Evolutionary conservation across 1,139 yeast genomes (phyloP).

Genomic region (Hyphopichia pseudoburtonii): DNA sequence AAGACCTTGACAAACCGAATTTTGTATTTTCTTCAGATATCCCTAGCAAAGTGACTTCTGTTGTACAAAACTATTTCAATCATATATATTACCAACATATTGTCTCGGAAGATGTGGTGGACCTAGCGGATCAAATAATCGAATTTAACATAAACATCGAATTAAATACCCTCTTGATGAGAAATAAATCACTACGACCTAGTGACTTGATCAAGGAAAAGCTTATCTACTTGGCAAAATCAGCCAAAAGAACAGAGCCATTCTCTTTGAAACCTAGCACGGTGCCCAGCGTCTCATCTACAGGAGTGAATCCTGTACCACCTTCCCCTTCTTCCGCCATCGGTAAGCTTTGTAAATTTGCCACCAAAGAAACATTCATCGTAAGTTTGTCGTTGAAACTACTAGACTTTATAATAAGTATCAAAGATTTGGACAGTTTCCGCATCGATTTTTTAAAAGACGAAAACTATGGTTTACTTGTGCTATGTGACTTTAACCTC

Average conservation of each 20-base stretch:
- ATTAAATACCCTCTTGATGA: slow-evolving; percentile 32
- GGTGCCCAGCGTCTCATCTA: background rate
- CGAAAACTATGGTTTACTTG: slow-evolving; percentile 29
- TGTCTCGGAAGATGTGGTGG: slow-evolving; percentile 6
- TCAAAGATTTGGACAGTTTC: slow-evolving; percentile 12
- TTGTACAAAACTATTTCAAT: slow-evolving; percentile 1
- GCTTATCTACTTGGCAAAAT: slow-evolving; percentile 33
- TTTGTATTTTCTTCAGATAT: slow-evolving; percentile 42
- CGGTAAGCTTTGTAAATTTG: slow-evolving; percentile 6
- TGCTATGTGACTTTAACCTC: slow-evolving; percentile 30
- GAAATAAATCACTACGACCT: slow-evolving; percentile 31
- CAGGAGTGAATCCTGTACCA: slow-evolving; percentile 9
- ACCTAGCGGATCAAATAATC: slow-evolving; percentile 7
- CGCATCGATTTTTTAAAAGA: slow-evolving; percentile 31
- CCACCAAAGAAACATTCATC: slow-evolving; percentile 31
- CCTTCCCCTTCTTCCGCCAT: background rate
- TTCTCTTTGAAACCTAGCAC: slow-evolving; percentile 1
- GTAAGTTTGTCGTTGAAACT: slow-evolving; percentile 29
- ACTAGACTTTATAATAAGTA: slow-evolving; percentile 18
- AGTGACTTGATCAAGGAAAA: slow-evolving; percentile 35
- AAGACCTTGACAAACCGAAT: slow-evolving; percentile 39
- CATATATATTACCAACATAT: background rate
- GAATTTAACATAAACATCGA: slow-evolving; percentile 35
- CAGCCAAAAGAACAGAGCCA: slow-evolving; percentile 1
- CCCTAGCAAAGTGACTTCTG: slow-evolving; percentile 8